phyloP scores from a whole-genome alignment of 2,329 filamentous ascomycete species.

The Cadophora luteo-olivacea region DNA sequence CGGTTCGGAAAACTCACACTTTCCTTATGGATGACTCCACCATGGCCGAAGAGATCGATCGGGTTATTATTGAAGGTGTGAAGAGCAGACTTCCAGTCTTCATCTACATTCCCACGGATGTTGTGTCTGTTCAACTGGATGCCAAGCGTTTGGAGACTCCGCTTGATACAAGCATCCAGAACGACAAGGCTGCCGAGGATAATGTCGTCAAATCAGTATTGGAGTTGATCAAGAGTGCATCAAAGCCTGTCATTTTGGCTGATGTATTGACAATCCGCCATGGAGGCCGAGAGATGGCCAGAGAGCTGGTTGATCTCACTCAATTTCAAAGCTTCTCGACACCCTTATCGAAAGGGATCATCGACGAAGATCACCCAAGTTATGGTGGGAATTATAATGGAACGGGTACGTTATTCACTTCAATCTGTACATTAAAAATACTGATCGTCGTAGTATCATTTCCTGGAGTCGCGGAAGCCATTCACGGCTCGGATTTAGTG shows the following conservation, averaged over 20 bases:
- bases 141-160: conserved; percentile 43
- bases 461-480: conserved; percentile 45
- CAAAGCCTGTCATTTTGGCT: conserved; percentile 57
- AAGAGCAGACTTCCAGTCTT: conserved; percentile 62
- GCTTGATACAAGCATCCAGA: conserved; percentile 36
- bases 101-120: conserved; percentile 60
- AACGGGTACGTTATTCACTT: conserved; percentile 44
- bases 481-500: conserved; percentile 52
- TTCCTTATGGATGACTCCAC: conserved; percentile 64
- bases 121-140: conserved; percentile 50
- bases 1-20: conserved; percentile 43
- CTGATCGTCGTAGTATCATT: conserved; percentile 34
- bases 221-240: conserved; percentile 51
- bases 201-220: conserved; percentile 47
- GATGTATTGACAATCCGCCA: conserved; percentile 53
- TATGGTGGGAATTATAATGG: conserved; percentile 58
- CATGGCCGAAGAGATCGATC: conserved; percentile 59
- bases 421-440: no score
- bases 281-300: conserved; percentile 32
- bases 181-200: conserved; percentile 37
- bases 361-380: conserved; percentile 55
- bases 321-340: conserved; percentile 56
- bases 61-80: conserved; percentile 56
- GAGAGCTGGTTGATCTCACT: conserved; percentile 51
- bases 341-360: conserved; percentile 55